Evolutionary conservation across 2,329 filamentous ascomycete species (phyloP), one percentile per base, ranked within the genome.

Genomic region (Simplicillium aogashimaense): DNA sequence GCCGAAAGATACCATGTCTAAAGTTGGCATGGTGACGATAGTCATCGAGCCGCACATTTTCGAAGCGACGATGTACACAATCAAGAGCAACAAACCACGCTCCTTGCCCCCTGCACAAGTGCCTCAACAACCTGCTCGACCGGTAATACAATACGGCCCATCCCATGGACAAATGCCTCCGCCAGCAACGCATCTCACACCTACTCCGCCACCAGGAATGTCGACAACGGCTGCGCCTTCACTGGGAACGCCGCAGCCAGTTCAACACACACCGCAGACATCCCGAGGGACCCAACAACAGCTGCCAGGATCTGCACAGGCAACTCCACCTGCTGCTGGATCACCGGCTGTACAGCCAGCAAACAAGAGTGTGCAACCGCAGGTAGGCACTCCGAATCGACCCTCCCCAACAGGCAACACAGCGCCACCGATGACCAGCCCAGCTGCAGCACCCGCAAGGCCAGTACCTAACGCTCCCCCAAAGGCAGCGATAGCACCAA

Each of bases 11-110:
- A 78, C 72, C 45, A 86, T 87, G 78, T 67, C 72, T 47, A 84
- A 80, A 57, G 72, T 86, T 16, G 86, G 86, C 49, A 75, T 74
- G 49, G 79, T 85, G 45, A 79, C 79, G 29, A 78, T 94, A 45
- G 82, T 78, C 16, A 78, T 89, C 44, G 86, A 89, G 57, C 86
- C 86, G 35, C 84, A 92, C 54, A 75, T 84, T 34, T 77, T 92
- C 50, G 83, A 88, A 48, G 84, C 83, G 13, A 81, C 75, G 36
- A 76, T 88, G 66, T 88, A 73, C 53, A 73, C 75, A 15, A 78
- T 87, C 43, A 83, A 84, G 53, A 80, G 83, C 39, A 67, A 72
- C 7, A 77, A 75, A 47, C 67, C 53, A 17, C 45, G 45, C 18
- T 40, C 65, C 7, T 58, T 64, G 37, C 59, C 64, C 30, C 49